These are phyloP conservation scores for Elasticomyces elasticus DNA, from an alignment of 495 filamentous ascomycete genomes.

Conservation along the genomic window DNA sequence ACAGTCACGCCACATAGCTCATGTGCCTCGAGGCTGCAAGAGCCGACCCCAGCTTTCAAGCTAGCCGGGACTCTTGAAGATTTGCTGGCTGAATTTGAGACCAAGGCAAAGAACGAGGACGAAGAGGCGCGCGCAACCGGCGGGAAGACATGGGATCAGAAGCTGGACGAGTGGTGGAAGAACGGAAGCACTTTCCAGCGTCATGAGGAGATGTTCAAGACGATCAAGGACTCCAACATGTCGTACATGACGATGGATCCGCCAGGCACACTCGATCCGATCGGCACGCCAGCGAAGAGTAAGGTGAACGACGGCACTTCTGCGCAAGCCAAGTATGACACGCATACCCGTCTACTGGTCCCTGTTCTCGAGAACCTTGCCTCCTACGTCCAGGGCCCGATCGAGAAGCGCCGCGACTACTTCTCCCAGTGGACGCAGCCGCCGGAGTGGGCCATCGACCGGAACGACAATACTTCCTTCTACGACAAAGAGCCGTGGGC, in stretches of 20 bases:
- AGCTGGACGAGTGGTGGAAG: conserved; percentile 27
- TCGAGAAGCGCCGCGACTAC: conserved; percentile 22
- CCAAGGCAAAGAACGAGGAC: background rate
- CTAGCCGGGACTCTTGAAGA: conserved; percentile 5
- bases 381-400: conserved; percentile 21
- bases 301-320: background rate
- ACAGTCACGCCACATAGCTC: background rate
- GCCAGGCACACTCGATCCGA: background rate
- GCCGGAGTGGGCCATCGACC: conserved; percentile 23
- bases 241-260: background rate
- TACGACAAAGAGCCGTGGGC: conserved; percentile 20
- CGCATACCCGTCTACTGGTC: conserved; percentile 19
- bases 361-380: conserved; percentile 21
- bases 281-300: conserved; percentile 3
- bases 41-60: conserved; percentile 16
- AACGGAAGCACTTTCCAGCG: conserved; percentile 24
- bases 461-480: conserved; percentile 20
- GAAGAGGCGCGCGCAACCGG: background rate
- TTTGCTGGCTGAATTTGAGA: background rate
- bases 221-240: conserved; percentile 13
- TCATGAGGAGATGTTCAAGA: conserved; percentile 24
- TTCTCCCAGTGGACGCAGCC: conserved; percentile 16
- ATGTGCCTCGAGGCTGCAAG: background rate
- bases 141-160: conserved; percentile 9
- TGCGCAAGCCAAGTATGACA: background rate